phyloP scores from a whole-genome alignment of 306 rosid species.

The Rosa persica region DNA sequence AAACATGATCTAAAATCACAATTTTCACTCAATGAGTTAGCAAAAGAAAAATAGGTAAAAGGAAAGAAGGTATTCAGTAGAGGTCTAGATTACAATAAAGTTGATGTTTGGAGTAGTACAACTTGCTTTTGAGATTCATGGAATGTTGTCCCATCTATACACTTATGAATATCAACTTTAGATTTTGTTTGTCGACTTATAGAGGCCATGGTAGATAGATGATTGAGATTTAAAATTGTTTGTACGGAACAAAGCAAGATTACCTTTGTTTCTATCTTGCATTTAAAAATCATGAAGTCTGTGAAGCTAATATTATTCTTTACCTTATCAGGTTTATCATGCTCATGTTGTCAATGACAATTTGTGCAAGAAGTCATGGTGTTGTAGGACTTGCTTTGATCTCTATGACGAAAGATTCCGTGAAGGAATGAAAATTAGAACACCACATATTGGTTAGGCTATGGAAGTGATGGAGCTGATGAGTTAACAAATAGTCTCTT shows the following conservation, averaged over 20 bases:
- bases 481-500: too few species aligned
- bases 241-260: not conserved
- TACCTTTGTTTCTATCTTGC: too few species aligned
- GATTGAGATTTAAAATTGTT: slow-evolving; percentile 5
- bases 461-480: too few species aligned
- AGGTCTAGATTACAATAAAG: not conserved
- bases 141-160: not conserved
- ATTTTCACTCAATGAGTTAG: not conserved
- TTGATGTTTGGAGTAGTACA: not conserved
- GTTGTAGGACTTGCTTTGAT: too few species aligned
- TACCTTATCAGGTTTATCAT: too few species aligned
- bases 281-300: too few species aligned
- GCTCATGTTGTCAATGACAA: too few species aligned
- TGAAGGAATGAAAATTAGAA: too few species aligned
- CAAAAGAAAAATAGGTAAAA: not conserved
- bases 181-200: not conserved
- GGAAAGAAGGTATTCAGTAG: not conserved
- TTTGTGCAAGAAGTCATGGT: too few species aligned
- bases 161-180: not conserved
- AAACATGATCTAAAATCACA: not conserved
- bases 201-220: not conserved
- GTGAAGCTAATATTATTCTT: too few species aligned
- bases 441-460: too few species aligned
- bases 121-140: not conserved
- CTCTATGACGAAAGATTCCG: too few species aligned